Evolutionary conservation across 148 eudicot genomes (phyloP).

Genomic region (Chenopodium album): DNA sequence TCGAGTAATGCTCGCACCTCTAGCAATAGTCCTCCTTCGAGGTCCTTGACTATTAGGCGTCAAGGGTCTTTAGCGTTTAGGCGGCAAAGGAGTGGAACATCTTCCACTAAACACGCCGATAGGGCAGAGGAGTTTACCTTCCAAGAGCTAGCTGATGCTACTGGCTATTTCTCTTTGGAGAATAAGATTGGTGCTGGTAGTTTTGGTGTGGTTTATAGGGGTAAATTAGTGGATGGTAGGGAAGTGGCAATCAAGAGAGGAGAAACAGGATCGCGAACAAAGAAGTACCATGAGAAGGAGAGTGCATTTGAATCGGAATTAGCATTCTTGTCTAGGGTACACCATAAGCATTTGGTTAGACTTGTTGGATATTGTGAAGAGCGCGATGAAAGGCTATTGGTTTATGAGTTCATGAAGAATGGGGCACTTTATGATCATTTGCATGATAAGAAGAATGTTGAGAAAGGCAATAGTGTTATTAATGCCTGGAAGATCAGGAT

Average conservation of each 20-base stretch:
- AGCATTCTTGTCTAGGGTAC: conserved; percentile 77
- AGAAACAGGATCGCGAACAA: conserved; percentile 49
- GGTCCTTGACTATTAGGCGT: conserved; percentile 73
- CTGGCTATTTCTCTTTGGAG: conserved; percentile 63
- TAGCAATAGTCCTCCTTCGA: conserved; percentile 58
- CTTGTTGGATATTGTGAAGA: conserved; percentile 95
- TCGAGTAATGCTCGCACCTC: conserved; percentile 43
- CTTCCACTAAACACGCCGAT: conserved; percentile 60
- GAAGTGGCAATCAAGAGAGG: conserved; percentile 95
- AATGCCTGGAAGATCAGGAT: conserved; percentile 92
- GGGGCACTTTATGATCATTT: conserved; percentile 87
- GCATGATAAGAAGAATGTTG: conserved; percentile 66
- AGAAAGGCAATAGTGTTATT: conserved; percentile 49
- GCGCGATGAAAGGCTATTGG: conserved; percentile 78
- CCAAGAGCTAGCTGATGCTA: conserved; percentile 63
- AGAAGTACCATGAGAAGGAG: conserved; percentile 85
- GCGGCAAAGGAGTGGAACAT: conserved; percentile 94
- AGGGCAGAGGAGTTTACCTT: conserved; percentile 76
- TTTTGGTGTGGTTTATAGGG: conserved; percentile 84
- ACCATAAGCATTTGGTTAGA: conserved; percentile 91
- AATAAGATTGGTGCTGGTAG: conserved; percentile 93
- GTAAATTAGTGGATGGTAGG: conserved; percentile 72
- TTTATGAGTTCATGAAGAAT: conserved; percentile 89
- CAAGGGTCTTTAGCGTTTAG: conserved; percentile 73
- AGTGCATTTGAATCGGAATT: conserved; percentile 87